phyloP scores from a whole-genome alignment of 257 asterid genomes.

The Forsythia viridissima region DNA sequence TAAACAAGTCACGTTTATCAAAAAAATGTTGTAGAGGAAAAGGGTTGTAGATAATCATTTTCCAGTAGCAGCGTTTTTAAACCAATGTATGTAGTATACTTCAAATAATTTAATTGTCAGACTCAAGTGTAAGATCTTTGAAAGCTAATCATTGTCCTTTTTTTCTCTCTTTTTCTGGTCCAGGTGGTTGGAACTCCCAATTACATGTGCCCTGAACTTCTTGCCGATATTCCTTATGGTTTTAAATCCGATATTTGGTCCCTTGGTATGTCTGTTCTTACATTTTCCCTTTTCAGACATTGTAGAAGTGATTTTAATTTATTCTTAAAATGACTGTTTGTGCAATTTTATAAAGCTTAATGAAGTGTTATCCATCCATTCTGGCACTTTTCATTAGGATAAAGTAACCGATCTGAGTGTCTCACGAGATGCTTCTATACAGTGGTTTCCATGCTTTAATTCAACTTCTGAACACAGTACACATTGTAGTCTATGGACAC shows the following conservation, averaged over 20 bases:
- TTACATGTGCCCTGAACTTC: constrained; percentile 99
- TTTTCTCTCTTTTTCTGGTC: constrained; percentile 12
- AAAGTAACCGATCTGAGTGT: neutral
- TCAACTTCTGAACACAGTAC: neutral
- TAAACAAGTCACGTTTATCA: neutral
- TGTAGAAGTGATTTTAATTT: neutral
- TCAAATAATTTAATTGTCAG: neutral
- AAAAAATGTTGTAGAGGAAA: too few species aligned
- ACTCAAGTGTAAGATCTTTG: constrained; percentile 13
- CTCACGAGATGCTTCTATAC: neutral
- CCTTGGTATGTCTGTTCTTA: constrained; percentile 59
- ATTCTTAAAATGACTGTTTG: neutral
- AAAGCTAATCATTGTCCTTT: constrained; percentile 15
- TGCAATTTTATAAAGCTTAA: neutral
- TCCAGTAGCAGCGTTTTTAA: neutral
- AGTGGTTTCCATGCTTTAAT: neutral
- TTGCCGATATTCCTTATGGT: constrained; percentile 98
- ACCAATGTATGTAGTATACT: neutral
- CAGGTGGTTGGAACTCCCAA: constrained; percentile 99
- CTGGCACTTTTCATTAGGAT: neutral
- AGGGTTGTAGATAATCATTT: neutral
- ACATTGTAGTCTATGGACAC: neutral
- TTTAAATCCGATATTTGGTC: constrained; percentile 99
- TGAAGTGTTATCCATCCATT: neutral
- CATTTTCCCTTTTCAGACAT: neutral